Conservation (phyloP, 2,329 filamentous ascomycete genomes). For the Madurella mycetomatis region DNA sequence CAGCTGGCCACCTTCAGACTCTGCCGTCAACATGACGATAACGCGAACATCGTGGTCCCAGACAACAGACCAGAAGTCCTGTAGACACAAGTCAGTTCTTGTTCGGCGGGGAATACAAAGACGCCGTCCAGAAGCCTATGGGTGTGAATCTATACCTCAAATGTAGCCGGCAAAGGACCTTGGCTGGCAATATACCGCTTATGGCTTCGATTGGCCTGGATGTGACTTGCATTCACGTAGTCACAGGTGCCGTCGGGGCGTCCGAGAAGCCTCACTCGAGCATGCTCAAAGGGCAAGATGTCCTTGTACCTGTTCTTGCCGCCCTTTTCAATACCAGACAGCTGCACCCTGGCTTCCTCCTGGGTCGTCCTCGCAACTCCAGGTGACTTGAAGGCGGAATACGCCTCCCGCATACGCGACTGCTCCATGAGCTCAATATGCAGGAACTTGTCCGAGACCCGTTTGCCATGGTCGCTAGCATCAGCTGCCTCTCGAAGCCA, state of each 20-base stretch:
- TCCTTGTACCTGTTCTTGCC: slow-evolving; percentile 97
- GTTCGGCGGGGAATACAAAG: background rate
- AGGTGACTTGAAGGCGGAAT: slow-evolving; percentile 46
- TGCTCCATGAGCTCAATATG: slow-evolving; percentile 81
- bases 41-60: slow-evolving; percentile 97
- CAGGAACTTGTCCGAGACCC: slow-evolving; percentile 77
- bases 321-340: slow-evolving; percentile 92
- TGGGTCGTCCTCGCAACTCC: slow-evolving; percentile 28
- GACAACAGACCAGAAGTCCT: slow-evolving; percentile 97
- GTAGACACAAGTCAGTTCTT: slow-evolving; percentile 27
- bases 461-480: slow-evolving; percentile 67
- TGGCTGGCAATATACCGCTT: slow-evolving; percentile 96
- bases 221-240: slow-evolving; percentile 90
- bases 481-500: slow-evolving; percentile 74
- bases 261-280: slow-evolving; percentile 73
- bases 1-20: slow-evolving; percentile 85
- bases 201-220: slow-evolving; percentile 74
- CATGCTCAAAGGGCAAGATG: slow-evolving; percentile 93
- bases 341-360: slow-evolving; percentile 50
- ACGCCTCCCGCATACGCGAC: slow-evolving; percentile 82
- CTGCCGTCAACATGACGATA: slow-evolving; percentile 93
- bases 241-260: slow-evolving; percentile 69
- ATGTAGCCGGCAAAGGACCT: slow-evolving; percentile 86
- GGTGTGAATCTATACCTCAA: slow-evolving; percentile 60
- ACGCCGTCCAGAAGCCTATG: no score